Evolutionary conservation across 345 rosid species (phyloP).

Genomic region (Bruguiera sexangula): DNA sequence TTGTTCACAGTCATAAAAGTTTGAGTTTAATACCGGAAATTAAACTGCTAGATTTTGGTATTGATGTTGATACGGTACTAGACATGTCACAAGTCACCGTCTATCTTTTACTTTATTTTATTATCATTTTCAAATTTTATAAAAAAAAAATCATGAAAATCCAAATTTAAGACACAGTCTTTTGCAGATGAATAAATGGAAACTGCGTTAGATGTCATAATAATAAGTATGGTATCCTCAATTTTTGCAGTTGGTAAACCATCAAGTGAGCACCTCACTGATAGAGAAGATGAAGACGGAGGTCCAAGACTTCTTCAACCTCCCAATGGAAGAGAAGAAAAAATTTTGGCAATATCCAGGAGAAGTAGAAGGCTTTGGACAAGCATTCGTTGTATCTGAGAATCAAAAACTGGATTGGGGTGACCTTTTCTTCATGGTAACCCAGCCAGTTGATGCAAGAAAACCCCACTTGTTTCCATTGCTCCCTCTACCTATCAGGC

Average conservation of each 20-base stretch:
- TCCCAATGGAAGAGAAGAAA: slow-evolving; percentile 34
- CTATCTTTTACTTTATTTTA: too few relatives aligned
- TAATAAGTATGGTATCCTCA: background rate
- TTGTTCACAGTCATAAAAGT: too few relatives aligned
- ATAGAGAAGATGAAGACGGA: slow-evolving; percentile 30
- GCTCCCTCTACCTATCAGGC: slow-evolving; percentile 30
- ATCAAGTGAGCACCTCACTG: slow-evolving; percentile 20
- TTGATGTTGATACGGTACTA: too few relatives aligned
- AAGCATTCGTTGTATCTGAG: slow-evolving; percentile 30
- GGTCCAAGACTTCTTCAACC: slow-evolving; percentile 25
- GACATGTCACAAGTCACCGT: too few relatives aligned
- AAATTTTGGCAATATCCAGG: slow-evolving; percentile 24
- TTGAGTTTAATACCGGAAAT: too few relatives aligned
- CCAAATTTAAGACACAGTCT: too few relatives aligned
- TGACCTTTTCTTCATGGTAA: slow-evolving; percentile 23
- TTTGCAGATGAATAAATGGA: background rate
- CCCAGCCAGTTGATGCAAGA: slow-evolving; percentile 18
- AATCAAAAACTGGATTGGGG: slow-evolving; percentile 36
- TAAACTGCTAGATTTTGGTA: too few relatives aligned
- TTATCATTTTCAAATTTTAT: too few relatives aligned
- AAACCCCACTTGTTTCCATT: slow-evolving; percentile 31
- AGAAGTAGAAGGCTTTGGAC: slow-evolving; percentile 33
- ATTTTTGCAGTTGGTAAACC: slow-evolving; percentile 30
- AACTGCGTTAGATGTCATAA: background rate
- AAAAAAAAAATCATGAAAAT: too few relatives aligned